Evolutionary conservation across 2,329 filamentous ascomycete genomes (phyloP).

Genomic region (Aspergillus viridinutans): DNA sequence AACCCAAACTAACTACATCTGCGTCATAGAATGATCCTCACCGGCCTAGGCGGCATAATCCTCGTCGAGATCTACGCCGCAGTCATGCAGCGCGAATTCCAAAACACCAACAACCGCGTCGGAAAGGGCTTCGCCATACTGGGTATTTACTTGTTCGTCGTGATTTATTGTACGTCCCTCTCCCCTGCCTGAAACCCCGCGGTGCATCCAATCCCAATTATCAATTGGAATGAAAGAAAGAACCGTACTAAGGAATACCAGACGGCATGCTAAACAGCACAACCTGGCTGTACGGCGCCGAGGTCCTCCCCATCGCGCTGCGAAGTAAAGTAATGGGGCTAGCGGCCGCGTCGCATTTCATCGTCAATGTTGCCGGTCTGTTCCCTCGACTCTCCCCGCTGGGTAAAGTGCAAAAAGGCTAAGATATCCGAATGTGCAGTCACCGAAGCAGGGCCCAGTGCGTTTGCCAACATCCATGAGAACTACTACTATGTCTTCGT

Average conservation of each 20-base stretch:
- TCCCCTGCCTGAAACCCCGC: conserved; percentile 1
- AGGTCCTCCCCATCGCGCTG: conserved; percentile 51
- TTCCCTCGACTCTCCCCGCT: not conserved
- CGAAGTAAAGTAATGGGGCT: conserved; percentile 55
- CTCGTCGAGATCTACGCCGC: conserved; percentile 57
- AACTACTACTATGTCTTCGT: conserved; percentile 62
- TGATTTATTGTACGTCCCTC: conserved; percentile 47
- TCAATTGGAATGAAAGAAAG: not conserved
- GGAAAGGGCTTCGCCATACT: conserved; percentile 59
- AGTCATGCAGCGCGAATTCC: conserved; percentile 56
- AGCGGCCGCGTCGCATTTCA: conserved; percentile 51
- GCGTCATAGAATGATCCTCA: conserved; percentile 49
- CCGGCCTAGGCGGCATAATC: conserved; percentile 50
- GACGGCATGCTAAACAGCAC: conserved; percentile 52
- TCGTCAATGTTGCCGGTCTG: conserved; percentile 51
- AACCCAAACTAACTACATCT: not conserved
- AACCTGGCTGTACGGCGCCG: conserved; percentile 54
- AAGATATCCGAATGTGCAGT: conserved; percentile 21
- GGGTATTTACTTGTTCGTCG: conserved; percentile 57
- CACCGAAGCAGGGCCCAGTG: conserved; percentile 53
- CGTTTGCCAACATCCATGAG: conserved; percentile 54
- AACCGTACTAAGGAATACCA: conserved; percentile 16
- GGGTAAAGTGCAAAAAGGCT: not conserved
- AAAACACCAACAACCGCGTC: conserved; percentile 51
- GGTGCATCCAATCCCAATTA: not conserved